Evolutionary conservation across 2,329 filamentous ascomycete species (phyloP), one percentile per base, ranked within the genome.

Genomic region (Lachnum nothofagi): DNA sequence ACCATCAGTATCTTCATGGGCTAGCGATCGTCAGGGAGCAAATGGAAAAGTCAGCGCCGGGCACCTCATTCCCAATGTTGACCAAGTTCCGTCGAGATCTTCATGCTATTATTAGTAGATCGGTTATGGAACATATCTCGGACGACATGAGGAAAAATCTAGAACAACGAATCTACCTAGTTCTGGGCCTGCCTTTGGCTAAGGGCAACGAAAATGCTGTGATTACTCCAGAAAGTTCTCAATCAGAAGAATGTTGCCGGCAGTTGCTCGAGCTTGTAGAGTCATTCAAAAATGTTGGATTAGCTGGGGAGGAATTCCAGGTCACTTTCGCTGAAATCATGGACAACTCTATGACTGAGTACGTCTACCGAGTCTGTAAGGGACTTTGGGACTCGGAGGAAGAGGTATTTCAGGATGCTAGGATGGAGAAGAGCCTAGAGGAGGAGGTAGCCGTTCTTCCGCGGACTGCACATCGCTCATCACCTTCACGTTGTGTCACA

Each of bases 241-340:
- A 46, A 37, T 62, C 68, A 8, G 64, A 70, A 2, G 65, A 59
- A 43, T 71, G 76, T 48, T 71, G 74, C 29, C 68, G 72, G 25
- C 74, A 79, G 42, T 67, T 87, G 40, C 66, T 79, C 24, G 63
- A 72, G 34, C 67, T 88, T 16, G 69, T 86, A 2, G 73, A 77
- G 42, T 76, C 79, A 7, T 68, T 90, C 14, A 71, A 77, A 56
- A 73, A 77, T 40, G 79, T 88, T 19, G 86, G 86, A 0, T 69
- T 90, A 16, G 82, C 82, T 1, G 84, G 83, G 22, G 82, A 86
- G 59, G 74, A 71, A 42, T 86, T 86, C 44, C 83, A 89, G 60
- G 76, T 85, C 24, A 72, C 86, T 29, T 84, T 89, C 60, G 86
- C 85, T 14, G 81, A 85, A 64, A 75, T 85, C 22, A 83, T 89